phyloP scores from a whole-genome alignment of 345 rosid species.

The Citrus unshiu region DNA sequence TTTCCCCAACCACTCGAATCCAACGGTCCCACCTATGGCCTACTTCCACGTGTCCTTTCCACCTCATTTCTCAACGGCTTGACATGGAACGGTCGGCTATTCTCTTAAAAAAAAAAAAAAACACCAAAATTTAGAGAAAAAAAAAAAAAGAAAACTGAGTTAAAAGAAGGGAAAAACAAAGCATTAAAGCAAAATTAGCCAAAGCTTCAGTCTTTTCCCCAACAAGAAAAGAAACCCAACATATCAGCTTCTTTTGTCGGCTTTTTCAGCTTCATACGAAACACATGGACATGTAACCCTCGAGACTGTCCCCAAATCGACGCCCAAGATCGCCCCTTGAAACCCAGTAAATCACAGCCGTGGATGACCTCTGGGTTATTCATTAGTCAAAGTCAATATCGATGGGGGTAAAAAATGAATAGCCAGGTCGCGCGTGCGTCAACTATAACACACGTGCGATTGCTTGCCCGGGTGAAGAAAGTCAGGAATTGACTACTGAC shows the following conservation, averaged over 20 bases:
- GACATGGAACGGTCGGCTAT: background rate
- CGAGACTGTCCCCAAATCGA: slow-evolving; percentile 22
- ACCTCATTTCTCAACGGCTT: background rate
- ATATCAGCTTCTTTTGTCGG: slow-evolving; percentile 32
- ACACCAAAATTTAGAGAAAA: no score
- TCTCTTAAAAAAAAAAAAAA: no score
- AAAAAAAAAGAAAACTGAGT: background rate
- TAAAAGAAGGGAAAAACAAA: background rate
- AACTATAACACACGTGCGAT: slow-evolving; percentile 27
- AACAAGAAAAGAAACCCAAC: slow-evolving; percentile 17
- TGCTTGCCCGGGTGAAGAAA: slow-evolving; percentile 11
- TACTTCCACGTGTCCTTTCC: slow-evolving; percentile 14
- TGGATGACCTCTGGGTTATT: background rate
- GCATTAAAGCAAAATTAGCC: background rate
- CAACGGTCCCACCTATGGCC: background rate
- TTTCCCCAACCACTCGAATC: background rate
- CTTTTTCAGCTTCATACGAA: slow-evolving; percentile 20
- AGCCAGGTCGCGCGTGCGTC: slow-evolving; percentile 21
- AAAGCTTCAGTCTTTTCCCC: background rate
- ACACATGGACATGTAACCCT: slow-evolving; percentile 14
- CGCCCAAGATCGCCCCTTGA: slow-evolving; percentile 4
- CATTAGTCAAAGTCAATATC: slow-evolving; percentile 7
- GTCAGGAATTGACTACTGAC: background rate
- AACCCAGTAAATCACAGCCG: background rate
- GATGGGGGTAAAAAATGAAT: background rate